Conservation (phyloP, 164 flowering plant genomes). For the Magnolia kwangsiensis region DNA sequence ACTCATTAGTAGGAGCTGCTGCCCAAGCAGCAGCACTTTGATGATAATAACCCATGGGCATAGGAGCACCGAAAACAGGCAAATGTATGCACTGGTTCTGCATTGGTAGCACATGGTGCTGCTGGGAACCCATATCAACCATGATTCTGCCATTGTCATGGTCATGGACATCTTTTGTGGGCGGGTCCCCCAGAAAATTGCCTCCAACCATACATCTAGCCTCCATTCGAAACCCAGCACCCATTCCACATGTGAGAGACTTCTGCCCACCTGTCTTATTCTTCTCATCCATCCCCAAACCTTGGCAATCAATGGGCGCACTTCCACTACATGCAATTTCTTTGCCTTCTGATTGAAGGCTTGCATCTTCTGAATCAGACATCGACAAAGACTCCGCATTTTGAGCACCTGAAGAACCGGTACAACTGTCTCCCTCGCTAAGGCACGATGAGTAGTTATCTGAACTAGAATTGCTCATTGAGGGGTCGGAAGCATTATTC, state of each 20-base stretch:
- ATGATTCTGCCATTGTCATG: conserved; percentile 29
- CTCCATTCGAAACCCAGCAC: background rate
- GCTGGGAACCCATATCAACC: conserved; percentile 33
- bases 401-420: conserved; percentile 49
- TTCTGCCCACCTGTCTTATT: conserved; percentile 23
- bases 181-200: conserved; percentile 7
- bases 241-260: conserved; percentile 15
- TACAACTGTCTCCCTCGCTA: conserved; percentile 78
- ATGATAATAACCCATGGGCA: conserved; percentile 73
- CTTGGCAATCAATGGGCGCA: conserved; percentile 27
- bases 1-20: conserved; percentile 56
- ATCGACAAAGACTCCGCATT: conserved; percentile 57
- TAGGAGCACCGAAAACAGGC: conserved; percentile 47
- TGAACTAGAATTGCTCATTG: conserved; percentile 50
- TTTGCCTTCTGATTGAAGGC: conserved; percentile 60
- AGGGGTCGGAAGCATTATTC: conserved; percentile 31
- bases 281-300: conserved; percentile 27
- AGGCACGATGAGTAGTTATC: conserved; percentile 81
- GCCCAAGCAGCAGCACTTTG: conserved; percentile 75
- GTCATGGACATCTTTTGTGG: conserved; percentile 23
- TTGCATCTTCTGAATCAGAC: conserved; percentile 83
- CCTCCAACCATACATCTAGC: too few relatives aligned
- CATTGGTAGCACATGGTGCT: conserved; percentile 29
- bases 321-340: conserved; percentile 34
- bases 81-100: conserved; percentile 46